Base-by-base conservation (phyloP, 352 stramenopile species). In the Blastocystis sp. region DNA sequence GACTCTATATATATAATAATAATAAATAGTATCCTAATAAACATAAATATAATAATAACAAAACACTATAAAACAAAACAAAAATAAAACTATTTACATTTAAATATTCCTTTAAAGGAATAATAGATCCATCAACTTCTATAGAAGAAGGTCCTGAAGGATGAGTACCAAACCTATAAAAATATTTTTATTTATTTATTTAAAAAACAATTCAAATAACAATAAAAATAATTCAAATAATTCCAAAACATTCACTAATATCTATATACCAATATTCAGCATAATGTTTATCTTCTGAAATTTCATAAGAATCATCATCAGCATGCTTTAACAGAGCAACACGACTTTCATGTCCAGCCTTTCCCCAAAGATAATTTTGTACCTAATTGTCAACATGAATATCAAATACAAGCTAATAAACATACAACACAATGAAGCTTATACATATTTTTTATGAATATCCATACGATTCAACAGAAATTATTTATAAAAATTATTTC, bases 161-260 rank as follows among this genome's bases (percentile, higher is more conserved):
- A 65, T 94, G 84, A n/a, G 84, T 94, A 35, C 82, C 82, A 75
- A 92, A 86, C 82, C 80, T 88, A 39, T n/a, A n/a, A n/a, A n/a
- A n/a, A n/a, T n/a, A n/a, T n/a, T n/a, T n/a, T n/a, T n/a, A n/a
- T n/a, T n/a, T n/a, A n/a, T n/a, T n/a, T n/a, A n/a, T n/a, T n/a
- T n/a, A n/a, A n/a, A n/a, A n/a, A n/a, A n/a, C 10, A 35, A 31
- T 42, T 52, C 5, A 54, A 23, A 57, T 41, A 48, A 21, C 39
- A 6, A 66, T 65, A 0, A 16, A 30, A n/a, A n/a, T n/a, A n/a
- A n/a, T n/a, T n/a, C n/a, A n/a, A n/a, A n/a, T n/a, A n/a, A n/a
- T n/a, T n/a, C n/a, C n/a, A n/a, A n/a, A n/a, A n/a, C n/a, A n/a
- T n/a, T n/a, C n/a, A n/a, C n/a, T n/a, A n/a, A n/a, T n/a, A n/a